Evolutionary conservation across 2,329 filamentous ascomycete species (phyloP), one percentile per base, ranked within the genome.

Genomic region (Trichoderma koningiopsis): DNA sequence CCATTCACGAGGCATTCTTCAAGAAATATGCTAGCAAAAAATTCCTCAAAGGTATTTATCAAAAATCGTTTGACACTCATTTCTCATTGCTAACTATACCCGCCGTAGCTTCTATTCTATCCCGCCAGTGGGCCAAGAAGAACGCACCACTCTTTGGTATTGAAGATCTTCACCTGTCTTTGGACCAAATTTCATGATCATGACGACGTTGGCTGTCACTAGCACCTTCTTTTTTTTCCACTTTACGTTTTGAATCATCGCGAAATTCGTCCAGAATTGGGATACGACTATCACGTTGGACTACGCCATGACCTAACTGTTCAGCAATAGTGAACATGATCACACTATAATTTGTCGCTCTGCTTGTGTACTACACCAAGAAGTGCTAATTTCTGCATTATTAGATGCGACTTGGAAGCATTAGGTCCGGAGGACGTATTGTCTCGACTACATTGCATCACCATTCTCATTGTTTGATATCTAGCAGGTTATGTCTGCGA

Each of bases 21-120:
- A 97, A 97, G 88, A 99, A 99, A 83, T 99, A 99, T 80, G 96
- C 96, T 68, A 97, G 93, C 88, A 99, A 98, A 86, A 97, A 97
- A 83, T 99, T 98, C 83, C 84, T 98, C 76, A 99, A 99, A 85
- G 94, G 95, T 97, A 89, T 83, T 87, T 75, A n/a, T 69, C 27
- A 33, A 35, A 19, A 40, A 16, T 22, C 22, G 13, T 24, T 4
- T 13, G 7, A 19, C 8, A 22, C 27, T 27, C 19, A 3, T 5
- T 27, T 33, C 62, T 33, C 13, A 24, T 40, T 8, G 57, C 68
- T 29, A 57, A 62, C 19, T 6, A n/a, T 24, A 22, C 2, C 5
- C 2, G 3, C 47, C 27, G 4, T 55, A 97, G 94, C 94, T 75
- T 97, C 95, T 31, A 94, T 98, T 75, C 86, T 97, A 71, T 92